Evolutionary conservation across 73 alveolate genomes (phyloP).

Genomic region (Tetrahymena thermophila): DNA sequence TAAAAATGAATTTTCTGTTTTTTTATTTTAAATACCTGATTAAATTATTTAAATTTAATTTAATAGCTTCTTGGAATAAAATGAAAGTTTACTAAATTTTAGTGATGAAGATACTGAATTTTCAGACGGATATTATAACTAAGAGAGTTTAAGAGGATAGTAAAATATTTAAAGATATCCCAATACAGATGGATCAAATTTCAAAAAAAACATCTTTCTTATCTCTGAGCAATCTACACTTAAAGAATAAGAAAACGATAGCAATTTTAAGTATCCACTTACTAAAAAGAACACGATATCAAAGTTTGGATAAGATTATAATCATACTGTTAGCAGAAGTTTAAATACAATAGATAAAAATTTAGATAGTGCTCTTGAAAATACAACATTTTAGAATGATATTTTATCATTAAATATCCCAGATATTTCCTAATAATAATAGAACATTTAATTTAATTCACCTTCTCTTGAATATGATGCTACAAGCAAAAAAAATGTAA

Average conservation of each 20-base stretch:
- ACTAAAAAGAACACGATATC: neutral
- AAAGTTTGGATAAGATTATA: neutral
- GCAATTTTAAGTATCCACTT: neutral
- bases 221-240: neutral
- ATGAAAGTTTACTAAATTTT: neutral
- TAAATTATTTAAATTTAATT: neutral
- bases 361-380: neutral
- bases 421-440: neutral
- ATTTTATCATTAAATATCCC: neutral
- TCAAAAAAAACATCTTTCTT: neutral
- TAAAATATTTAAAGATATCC: neutral
- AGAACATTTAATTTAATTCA: too few species aligned
- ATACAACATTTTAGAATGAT: neutral
- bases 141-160: neutral
- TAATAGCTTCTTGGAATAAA: neutral
- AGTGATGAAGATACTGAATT: neutral
- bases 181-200: neutral
- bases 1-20: too few species aligned
- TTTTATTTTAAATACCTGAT: neutral
- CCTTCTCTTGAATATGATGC: neutral
- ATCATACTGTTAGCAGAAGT: neutral
- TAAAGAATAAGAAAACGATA: neutral
- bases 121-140: neutral
- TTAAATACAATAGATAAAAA: neutral
- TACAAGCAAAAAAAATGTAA: neutral